Evolutionary conservation across 2,329 filamentous ascomycete genomes (phyloP), one percentile per base, ranked within the genome.

Genomic region (Calonectria pteridis): DNA sequence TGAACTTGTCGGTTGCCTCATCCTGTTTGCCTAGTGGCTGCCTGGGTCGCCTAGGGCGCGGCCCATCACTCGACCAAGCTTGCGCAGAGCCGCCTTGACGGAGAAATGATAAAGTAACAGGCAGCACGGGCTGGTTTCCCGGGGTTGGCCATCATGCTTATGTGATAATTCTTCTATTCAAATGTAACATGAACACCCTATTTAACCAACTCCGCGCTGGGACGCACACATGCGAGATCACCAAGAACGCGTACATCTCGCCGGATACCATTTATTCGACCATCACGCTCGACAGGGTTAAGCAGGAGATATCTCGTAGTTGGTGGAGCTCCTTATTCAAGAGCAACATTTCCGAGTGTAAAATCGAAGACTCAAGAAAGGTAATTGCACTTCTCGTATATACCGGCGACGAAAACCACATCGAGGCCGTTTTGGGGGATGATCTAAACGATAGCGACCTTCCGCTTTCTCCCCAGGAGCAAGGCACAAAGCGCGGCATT

Each of bases 91-190:
- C 43, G 9, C 43, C 35, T 14, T 13, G n/a, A 14, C 43, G 3
- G 4, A 13, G 40, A 2, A 46, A 46, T 23, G 9, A 46, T 46
- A 46, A 46, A 46, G 20, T 5, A 23, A 20, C n/a, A 23, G 43
- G 9, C 1, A 4, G 11, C n/a, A 46, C 43, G n/a, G n/a, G n/a
- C 7, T 10, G 18, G 5, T 6, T 11, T 46, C 20, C 6, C 6
- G 7, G 1, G n/a, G 3, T 5, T 23, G 2, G 6, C 1, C 11
- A 20, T 23, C 18, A 20, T 11, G 3, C 3, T 1, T 23, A 46
- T 23, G 43, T 9, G 1, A 46, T n/a, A 13, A 23, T 46, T 13
- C 6, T 13, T 9, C 43, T 13, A 46, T 1, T 1, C 3, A 4
- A 1, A 2, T 46, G n/a, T 23, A 23, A 46, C 23, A 46, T 46